phyloP scores from a whole-genome alignment of 768 basidiomycete species.

The Pulveroboletus sp. region DNA sequence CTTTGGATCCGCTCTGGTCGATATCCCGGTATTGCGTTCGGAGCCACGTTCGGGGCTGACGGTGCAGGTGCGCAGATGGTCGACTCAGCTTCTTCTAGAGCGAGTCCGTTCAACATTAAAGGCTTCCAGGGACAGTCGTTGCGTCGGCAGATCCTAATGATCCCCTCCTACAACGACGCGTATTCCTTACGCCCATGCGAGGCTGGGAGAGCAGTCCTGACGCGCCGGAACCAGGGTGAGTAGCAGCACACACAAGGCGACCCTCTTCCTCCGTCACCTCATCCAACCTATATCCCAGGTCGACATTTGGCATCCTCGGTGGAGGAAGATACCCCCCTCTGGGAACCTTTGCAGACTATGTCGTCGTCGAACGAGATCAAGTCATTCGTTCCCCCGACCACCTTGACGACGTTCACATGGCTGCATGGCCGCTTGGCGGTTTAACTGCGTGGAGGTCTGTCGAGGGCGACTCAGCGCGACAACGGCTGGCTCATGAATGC shows the following conservation, averaged over 20 bases:
- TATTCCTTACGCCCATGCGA: constrained; percentile 70
- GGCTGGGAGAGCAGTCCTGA: constrained; percentile 69
- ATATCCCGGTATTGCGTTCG: constrained; percentile 61
- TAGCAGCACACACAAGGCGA: not conserved
- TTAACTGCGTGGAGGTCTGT: constrained; percentile 81
- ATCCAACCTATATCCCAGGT: constrained; percentile 2
- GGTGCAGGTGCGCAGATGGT: constrained; percentile 53
- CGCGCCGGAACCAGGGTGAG: constrained; percentile 62
- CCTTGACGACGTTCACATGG: constrained; percentile 60
- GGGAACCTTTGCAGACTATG: constrained; percentile 75
- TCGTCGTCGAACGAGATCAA: constrained; percentile 66
- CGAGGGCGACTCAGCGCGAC: not conserved
- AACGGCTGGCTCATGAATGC: not conserved
- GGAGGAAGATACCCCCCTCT: constrained; percentile 46
- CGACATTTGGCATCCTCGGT: constrained; percentile 65
- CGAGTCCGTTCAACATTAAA: not conserved
- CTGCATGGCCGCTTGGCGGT: constrained; percentile 75
- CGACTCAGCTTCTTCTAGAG: not conserved
- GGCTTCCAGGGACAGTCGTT: constrained; percentile 52
- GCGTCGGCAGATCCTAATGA: constrained; percentile 52
- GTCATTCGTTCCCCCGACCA: constrained; percentile 63
- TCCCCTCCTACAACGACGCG: constrained; percentile 53
- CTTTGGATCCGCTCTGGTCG: constrained; percentile 68
- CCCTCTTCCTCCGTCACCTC: not conserved
- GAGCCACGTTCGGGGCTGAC: constrained; percentile 63